Percentiles rank a stretch among this genome's conserved stretches.
Evolutionary conservation across 371 early-diverging fungal genomes (phyloP).

Genomic region (Cokeromyces recurvatus): DNA sequence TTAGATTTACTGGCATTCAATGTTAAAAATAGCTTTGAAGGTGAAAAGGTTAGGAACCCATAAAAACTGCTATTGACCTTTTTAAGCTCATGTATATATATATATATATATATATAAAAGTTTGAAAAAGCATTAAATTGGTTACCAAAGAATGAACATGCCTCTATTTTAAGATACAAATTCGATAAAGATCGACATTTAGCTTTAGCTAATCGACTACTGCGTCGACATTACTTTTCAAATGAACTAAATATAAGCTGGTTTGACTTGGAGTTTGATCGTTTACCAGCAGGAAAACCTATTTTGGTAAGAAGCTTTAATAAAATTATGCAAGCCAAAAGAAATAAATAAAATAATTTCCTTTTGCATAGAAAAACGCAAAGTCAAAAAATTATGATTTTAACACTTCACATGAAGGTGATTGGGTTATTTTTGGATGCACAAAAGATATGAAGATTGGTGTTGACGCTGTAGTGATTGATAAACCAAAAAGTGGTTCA

Average conservation of each 20-base stretch:
- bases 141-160: conserved; percentile 23
- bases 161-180: conserved; percentile 25
- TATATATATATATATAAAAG: too few species aligned
- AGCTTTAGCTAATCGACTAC: conserved; percentile 27
- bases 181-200: conserved; percentile 27
- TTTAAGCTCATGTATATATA: too few species aligned
- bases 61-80: neutral
- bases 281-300: conserved; percentile 20
- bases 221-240: conserved; percentile 33
- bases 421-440: conserved; percentile 54
- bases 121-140: conserved; percentile 25
- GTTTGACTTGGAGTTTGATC: conserved; percentile 19
- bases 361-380: too few species aligned
- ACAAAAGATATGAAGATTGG: conserved; percentile 31
- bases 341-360: too few species aligned
- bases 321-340: neutral
- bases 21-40: conserved; percentile 14
- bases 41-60: conserved; percentile 9
- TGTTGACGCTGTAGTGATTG: conserved; percentile 46
- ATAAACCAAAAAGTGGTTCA: conserved; percentile 18
- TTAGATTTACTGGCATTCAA: conserved; percentile 19
- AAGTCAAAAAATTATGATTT: conserved; percentile 24
- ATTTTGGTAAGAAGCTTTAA: conserved; percentile 10
- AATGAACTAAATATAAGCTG: conserved; percentile 17
- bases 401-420: conserved; percentile 64